Evolutionary conservation across 192 early-diverging fungal genomes (phyloP).

Genomic region (Piromyces sp.): DNA sequence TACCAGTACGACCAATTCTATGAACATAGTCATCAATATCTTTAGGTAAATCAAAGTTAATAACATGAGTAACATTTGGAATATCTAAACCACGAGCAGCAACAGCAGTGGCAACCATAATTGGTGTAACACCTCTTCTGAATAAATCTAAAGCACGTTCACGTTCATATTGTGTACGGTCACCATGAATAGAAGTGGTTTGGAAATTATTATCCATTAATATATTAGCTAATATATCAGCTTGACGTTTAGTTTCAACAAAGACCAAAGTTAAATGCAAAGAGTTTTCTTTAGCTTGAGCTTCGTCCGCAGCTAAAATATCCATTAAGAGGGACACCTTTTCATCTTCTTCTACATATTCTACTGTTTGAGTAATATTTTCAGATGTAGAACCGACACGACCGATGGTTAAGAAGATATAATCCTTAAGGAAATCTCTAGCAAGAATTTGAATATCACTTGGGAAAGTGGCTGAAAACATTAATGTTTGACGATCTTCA

Average conservation of each 20-base stretch:
- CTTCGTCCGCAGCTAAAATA: slow-evolving; percentile 20
- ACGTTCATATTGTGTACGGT: neutral
- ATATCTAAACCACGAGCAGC: neutral
- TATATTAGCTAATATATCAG: neutral
- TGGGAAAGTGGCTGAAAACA: slow-evolving; percentile 4
- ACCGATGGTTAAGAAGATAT: neutral
- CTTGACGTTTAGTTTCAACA: neutral
- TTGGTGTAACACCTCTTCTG: neutral
- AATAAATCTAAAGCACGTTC: neutral
- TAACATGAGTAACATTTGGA: slow-evolving; percentile 68
- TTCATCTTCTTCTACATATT: neutral
- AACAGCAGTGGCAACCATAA: neutral
- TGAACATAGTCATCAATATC: slow-evolving; percentile 98
- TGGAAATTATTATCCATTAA: neutral
- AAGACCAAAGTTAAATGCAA: neutral
- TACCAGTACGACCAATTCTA: slow-evolving; percentile 93
- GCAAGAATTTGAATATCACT: slow-evolving; percentile 3
- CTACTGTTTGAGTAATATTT: neutral
- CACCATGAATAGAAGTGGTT: neutral
- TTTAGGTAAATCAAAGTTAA: slow-evolving; percentile 90
- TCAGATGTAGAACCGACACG: neutral
- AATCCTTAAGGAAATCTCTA: slow-evolving; percentile 1
- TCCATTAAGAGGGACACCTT: slow-evolving; percentile 64
- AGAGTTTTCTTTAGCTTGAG: neutral
- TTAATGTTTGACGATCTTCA: slow-evolving; percentile 8